phyloP scores from a whole-genome alignment of 768 basidiomycete species.

The Pleurotus pulmonarius region DNA sequence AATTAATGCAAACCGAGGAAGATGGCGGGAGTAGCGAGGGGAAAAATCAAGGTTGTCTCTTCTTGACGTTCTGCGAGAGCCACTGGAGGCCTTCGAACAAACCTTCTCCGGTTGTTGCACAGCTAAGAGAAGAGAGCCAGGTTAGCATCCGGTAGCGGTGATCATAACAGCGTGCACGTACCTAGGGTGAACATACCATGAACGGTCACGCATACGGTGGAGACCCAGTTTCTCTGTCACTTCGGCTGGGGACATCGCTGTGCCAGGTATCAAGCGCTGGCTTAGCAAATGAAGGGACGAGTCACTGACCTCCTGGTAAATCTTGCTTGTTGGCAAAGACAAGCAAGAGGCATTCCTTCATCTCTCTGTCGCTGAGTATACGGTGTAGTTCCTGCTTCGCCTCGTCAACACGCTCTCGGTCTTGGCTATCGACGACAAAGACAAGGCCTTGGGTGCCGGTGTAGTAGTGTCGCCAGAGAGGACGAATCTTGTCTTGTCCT shows the following conservation, averaged over 20 bases:
- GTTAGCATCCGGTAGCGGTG: too few relatives aligned
- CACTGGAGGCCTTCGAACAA: conserved; percentile 96
- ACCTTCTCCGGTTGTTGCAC: conserved; percentile 95
- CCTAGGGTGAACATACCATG: conserved; percentile 99
- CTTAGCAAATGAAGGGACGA: neutral
- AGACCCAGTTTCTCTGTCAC: conserved; percentile 96
- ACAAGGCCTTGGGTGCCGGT: conserved; percentile 98
- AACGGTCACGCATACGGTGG: conserved; percentile 93
- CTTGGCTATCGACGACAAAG: conserved; percentile 96
- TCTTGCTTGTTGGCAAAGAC: conserved; percentile 99
- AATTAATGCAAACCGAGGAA: conserved; percentile 19
- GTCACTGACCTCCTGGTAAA: conserved; percentile 81
- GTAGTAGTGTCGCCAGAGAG: conserved; percentile 98
- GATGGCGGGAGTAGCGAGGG: conserved; percentile 4
- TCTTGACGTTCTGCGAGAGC: conserved; percentile 97
- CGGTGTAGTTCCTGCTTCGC: conserved; percentile 94
- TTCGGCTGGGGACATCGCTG: conserved; percentile 99
- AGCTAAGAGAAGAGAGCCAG: conserved; percentile 41
- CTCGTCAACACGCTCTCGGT: conserved; percentile 93
- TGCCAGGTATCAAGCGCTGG: conserved; percentile 7
- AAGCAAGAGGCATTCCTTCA: conserved; percentile 94
- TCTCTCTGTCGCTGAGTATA: conserved; percentile 94
- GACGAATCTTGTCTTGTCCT: conserved; percentile 99
- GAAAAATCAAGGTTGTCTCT: conserved; percentile 64
- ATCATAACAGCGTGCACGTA: conserved; percentile 30